Evolutionary conservation across 1,284 basidiomycete species (phyloP).

Genomic region (Pseudozyma tsukubaensis): DNA sequence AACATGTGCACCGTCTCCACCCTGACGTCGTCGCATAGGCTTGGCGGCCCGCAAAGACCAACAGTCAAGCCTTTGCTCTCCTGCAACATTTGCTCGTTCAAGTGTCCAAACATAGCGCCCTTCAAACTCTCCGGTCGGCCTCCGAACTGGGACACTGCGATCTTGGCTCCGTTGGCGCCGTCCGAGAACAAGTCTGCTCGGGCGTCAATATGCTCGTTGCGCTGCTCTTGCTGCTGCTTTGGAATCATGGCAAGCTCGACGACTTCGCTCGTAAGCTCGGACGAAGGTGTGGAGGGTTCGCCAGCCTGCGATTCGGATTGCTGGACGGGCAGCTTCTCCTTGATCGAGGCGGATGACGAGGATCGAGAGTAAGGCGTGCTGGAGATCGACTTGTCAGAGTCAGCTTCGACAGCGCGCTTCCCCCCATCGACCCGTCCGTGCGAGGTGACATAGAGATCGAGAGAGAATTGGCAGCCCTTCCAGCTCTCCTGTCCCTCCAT

Average conservation of each 20-base stretch:
- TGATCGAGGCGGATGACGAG: slow-evolving; percentile 7
- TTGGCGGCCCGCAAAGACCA: slow-evolving; percentile 28
- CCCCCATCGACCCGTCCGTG: no score
- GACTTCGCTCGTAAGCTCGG: not conserved
- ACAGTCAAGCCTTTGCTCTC: slow-evolving; percentile 16
- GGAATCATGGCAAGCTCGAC: slow-evolving; percentile 2
- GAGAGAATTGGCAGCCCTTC: slow-evolving; percentile 10
- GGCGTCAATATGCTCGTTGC: not conserved
- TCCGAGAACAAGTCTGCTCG: not conserved
- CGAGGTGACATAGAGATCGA: slow-evolving; percentile 39
- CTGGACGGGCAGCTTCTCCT: not conserved
- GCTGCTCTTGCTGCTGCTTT: not conserved
- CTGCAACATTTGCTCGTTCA: slow-evolving; percentile 9
- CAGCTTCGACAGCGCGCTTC: not conserved
- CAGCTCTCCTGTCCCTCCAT: slow-evolving; percentile 2
- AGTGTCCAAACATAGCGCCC: slow-evolving; percentile 18
- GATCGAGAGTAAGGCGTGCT: slow-evolving; percentile 3
- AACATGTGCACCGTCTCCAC: slow-evolving; percentile 27
- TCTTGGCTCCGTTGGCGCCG: not conserved
- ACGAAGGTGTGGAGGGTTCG: slow-evolving; percentile 5
- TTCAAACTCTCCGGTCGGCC: slow-evolving; percentile 16
- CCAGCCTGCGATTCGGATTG: not conserved
- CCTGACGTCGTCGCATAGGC: slow-evolving; percentile 39
- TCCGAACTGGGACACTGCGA: slow-evolving; percentile 3
- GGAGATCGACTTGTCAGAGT: no score